These are phyloP conservation scores for Jamesozyma gamospora DNA, from an alignment of 805 yeast species.

Conservation along the genomic window DNA sequence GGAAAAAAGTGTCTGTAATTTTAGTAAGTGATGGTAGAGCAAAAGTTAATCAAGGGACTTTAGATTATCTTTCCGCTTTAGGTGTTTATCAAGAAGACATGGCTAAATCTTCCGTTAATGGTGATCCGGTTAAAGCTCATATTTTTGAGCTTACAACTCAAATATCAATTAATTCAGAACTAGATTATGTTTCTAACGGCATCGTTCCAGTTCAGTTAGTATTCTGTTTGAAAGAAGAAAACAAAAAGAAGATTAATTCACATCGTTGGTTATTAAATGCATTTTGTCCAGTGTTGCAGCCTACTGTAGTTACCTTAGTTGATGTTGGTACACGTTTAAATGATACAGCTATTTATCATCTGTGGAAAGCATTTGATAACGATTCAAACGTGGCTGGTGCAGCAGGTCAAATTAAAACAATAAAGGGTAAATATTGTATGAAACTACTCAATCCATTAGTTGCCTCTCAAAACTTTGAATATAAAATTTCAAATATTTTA, in stretches of 20 bases:
- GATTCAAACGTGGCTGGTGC: conserved; percentile 98
- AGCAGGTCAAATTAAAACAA: conserved; percentile 93
- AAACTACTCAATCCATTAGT: conserved; percentile 83
- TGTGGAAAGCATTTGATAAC: conserved; percentile 95
- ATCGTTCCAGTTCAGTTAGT: conserved; percentile 90
- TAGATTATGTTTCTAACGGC: conserved; percentile 83
- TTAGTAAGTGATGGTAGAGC: conserved; percentile 92
- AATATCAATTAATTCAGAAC: conserved; percentile 78
- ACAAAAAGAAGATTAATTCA: conserved; percentile 88
- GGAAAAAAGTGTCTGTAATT: conserved; percentile 92
- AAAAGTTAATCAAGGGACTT: conserved; percentile 72
- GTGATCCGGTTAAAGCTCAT: conserved; percentile 86
- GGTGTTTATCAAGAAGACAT: conserved; percentile 97
- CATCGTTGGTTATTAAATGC: conserved; percentile 98
- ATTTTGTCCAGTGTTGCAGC: conserved; percentile 82
- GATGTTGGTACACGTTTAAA: conserved; percentile 99
- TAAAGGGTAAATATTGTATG: conserved; percentile 82
- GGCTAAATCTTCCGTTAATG: conserved; percentile 89
- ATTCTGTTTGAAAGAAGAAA: conserved; percentile 86
- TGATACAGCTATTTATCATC: conserved; percentile 73
- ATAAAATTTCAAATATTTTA: conserved; percentile 90
- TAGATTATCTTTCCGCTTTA: conserved; percentile 84
- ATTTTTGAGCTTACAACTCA: conserved; percentile 94
- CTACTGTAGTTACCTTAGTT: conserved; percentile 76
- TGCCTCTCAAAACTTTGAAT: conserved; percentile 93